Percentiles rank a stretch among this genome's conserved stretches.
Conservation (phyloP, 2,329 filamentous ascomycete genomes). For the Botrytis galanthina region DNA sequence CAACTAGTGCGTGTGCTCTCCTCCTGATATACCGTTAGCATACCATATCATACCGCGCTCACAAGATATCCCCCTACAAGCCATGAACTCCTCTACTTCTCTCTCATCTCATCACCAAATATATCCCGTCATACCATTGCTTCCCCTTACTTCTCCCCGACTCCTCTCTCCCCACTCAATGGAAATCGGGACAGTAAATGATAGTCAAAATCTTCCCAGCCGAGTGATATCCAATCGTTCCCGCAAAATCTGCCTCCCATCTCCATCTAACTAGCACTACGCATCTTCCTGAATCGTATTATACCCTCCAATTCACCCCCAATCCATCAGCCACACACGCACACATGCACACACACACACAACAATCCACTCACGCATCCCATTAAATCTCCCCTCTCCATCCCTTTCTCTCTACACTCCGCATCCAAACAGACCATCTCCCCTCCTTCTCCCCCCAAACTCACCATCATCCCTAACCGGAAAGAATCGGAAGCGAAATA, state of each 20-base stretch:
- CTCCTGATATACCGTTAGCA: background rate
- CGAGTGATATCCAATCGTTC: background rate
- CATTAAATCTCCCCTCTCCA: background rate
- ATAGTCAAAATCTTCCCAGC: rapidly evolving
- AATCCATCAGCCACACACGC: background rate
- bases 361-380: background rate
- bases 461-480: background rate
- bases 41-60: background rate
- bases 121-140: background rate
- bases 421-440: background rate
- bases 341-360: background rate
- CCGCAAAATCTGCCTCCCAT: background rate
- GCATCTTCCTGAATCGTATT: background rate
- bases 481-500: background rate
- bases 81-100: background rate
- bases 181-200: background rate
- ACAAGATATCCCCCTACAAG: background rate
- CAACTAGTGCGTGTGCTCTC: background rate
- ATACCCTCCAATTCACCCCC: background rate
- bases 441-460: too few relatives aligned
- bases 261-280: background rate
- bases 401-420: background rate
- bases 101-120: background rate
- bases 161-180: background rate
- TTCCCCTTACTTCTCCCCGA: background rate